A percentile compares a stretch with the other conserved stretches of the same genome.
Evolutionary conservation across 1,139 yeast species (phyloP).

Genomic region (Eremothecium gossypii): DNA sequence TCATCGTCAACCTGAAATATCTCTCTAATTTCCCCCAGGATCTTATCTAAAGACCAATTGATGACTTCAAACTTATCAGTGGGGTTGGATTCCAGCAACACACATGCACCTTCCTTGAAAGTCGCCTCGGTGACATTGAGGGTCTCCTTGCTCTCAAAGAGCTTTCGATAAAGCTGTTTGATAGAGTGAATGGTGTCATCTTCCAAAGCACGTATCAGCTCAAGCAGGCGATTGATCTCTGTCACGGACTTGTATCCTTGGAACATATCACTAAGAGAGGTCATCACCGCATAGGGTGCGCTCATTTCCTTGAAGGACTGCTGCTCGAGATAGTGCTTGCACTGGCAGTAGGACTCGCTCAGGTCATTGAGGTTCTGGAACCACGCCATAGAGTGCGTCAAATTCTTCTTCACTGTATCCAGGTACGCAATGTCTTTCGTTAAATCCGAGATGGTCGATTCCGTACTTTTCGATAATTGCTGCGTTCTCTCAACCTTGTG

Average conservation of each 20-base stretch:
- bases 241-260: constrained; percentile 76
- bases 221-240: constrained; percentile 64
- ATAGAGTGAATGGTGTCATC: constrained; percentile 61
- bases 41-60: constrained; percentile 65
- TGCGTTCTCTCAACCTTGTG: constrained; percentile 38
- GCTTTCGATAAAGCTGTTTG: constrained; percentile 58
- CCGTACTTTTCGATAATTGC: constrained; percentile 46
- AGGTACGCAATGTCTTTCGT: constrained; percentile 69
- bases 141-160: constrained; percentile 29
- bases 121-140: constrained; percentile 23
- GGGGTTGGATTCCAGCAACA: constrained; percentile 53
- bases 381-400: constrained; percentile 76
- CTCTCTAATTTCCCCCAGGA: constrained; percentile 61
- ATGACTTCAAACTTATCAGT: constrained; percentile 53
- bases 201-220: constrained; percentile 55
- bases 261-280: constrained; percentile 62
- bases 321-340: constrained; percentile 40
- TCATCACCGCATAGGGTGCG: constrained; percentile 63
- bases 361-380: constrained; percentile 83
- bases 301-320: constrained; percentile 59
- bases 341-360: constrained; percentile 63
- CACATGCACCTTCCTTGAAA: constrained; percentile 46
- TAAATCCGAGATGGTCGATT: constrained; percentile 53
- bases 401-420: constrained; percentile 74
- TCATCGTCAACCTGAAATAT: constrained; percentile 77